A percentile compares a stretch with the other conserved stretches of the same genome.
Evolutionary conservation across 257 asterid species (phyloP).

Genomic region (Solanum rostratum): DNA sequence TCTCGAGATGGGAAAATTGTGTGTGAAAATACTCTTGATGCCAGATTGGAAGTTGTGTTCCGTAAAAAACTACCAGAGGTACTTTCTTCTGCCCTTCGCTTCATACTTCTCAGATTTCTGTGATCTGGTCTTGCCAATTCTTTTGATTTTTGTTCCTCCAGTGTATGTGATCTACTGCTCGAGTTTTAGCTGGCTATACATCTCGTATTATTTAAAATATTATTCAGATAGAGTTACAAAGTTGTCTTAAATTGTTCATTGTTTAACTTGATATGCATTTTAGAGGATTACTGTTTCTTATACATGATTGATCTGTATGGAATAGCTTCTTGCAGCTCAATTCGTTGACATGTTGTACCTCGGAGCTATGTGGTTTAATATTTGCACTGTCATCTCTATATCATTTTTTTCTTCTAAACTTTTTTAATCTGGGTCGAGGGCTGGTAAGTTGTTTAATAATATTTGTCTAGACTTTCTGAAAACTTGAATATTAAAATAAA

Average conservation of each 20-base stretch:
- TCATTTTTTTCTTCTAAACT: neutral
- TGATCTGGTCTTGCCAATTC: neutral
- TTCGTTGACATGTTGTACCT: neutral
- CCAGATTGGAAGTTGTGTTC: slow-evolving; percentile 81
- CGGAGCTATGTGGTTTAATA: neutral
- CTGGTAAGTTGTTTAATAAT: neutral
- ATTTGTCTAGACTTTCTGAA: neutral
- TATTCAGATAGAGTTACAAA: neutral
- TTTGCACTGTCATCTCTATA: neutral
- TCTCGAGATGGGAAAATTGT: slow-evolving; percentile 97
- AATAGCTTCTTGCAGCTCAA: neutral
- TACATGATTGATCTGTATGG: neutral
- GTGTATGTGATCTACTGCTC: neutral
- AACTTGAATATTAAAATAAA: neutral
- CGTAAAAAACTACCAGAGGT: slow-evolving; percentile 91
- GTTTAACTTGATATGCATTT: neutral
- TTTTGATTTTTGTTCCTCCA: neutral
- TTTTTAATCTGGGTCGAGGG: neutral
- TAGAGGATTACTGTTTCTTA: neutral
- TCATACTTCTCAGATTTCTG: neutral
- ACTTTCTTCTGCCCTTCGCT: neutral
- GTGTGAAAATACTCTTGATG: slow-evolving; percentile 87
- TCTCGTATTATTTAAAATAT: neutral
- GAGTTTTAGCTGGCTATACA: neutral
- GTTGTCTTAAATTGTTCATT: neutral